phyloP scores from a whole-genome alignment of 2,329 filamentous ascomycete species.

The Dactylellina parvicollis region DNA sequence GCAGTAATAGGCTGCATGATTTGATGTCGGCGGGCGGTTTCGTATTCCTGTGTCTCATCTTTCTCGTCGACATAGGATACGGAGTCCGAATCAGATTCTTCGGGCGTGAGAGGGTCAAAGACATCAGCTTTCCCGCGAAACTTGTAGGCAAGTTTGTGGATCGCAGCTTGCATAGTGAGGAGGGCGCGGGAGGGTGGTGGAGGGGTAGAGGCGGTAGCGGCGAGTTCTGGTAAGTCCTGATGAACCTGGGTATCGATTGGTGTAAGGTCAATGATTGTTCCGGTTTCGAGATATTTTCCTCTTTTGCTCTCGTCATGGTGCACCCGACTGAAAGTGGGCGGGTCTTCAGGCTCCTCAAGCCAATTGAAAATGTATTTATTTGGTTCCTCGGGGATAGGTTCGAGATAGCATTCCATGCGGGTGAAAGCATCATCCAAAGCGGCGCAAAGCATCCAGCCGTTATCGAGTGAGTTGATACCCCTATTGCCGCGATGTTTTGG shows the following conservation, averaged over 20 bases:
- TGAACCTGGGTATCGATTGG: slow-evolving; percentile 26
- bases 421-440: slow-evolving; percentile 40
- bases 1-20: slow-evolving; percentile 7
- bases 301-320: slow-evolving; percentile 28
- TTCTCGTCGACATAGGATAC: slow-evolving; percentile 32
- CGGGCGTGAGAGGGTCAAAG: slow-evolving; percentile 22
- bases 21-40: slow-evolving; percentile 14
- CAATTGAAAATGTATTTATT: slow-evolving; percentile 48
- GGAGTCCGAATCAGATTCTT: slow-evolving; percentile 35
- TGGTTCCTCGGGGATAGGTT: slow-evolving; percentile 39
- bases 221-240: slow-evolving; percentile 14
- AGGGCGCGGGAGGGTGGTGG: slow-evolving; percentile 40
- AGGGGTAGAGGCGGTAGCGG: neutral
- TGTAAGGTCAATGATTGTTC: slow-evolving; percentile 41
- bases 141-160: slow-evolving; percentile 47
- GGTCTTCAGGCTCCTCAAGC: slow-evolving; percentile 41
- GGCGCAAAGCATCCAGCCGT: slow-evolving; percentile 47
- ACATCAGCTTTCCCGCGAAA: slow-evolving; percentile 43
- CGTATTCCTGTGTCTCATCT: slow-evolving; percentile 3
- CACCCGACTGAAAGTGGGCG: slow-evolving; percentile 14
- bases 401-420: slow-evolving; percentile 47
- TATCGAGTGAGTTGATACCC: slow-evolving; percentile 45
- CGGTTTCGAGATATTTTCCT: slow-evolving; percentile 27
- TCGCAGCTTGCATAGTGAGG: slow-evolving; percentile 44
- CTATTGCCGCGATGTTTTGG: slow-evolving; percentile 39